Base-by-base conservation (phyloP, 2,329 filamentous ascomycete species). In the Beauveria sp. region DNA sequence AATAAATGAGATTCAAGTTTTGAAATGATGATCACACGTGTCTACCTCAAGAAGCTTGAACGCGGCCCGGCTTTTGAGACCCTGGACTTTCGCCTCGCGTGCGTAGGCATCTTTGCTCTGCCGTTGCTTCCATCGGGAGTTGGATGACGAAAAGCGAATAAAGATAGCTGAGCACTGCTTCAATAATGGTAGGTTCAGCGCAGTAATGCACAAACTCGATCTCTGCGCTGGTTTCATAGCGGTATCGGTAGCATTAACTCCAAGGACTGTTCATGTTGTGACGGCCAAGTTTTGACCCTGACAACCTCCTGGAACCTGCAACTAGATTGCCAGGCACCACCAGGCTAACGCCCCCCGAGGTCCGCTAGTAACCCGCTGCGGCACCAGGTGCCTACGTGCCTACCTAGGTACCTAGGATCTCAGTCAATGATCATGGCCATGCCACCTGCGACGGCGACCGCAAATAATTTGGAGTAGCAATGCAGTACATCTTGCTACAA, bases 11-110 rank as follows among this genome's bases (percentile, higher is more conserved):
- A 20, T 52, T 49, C 6, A 26, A 5, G 8, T n/a, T 18, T 9
- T 31, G 20, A 34, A 14, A 18, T n/a, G 18, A 34, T 45, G 10
- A 34, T 18, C 14, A 14, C 24, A 42, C 10, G 9, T 12, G 12
- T 69, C 38, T 71, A 91, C 91, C 80, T 97, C 90, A 20, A 97
- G 76, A 10, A 99, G 79, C 75, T 99, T 99, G 74, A 95, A 97
- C 0, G 93, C 95, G 28, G 95, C 95, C 65, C 95, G 86, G 69
- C 91, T 96, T 75, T 93, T 97, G 62, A 97, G 77, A 0, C 88
- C 88, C 66, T 89, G 83, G 2, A 96, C 86, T 69, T 86, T 89
- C 51, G 95, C 93, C 68, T 89, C 85, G 61, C 84, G 84, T 0
- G 88, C 84, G 72, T 86, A 96, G 20, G 75, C 76, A 76, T 99